A percentile compares a stretch with the other conserved stretches of the same genome.
These are phyloP conservation scores for Cymbidium sinense DNA, from an alignment of 106 monocot species.

Conservation along the genomic window DNA sequence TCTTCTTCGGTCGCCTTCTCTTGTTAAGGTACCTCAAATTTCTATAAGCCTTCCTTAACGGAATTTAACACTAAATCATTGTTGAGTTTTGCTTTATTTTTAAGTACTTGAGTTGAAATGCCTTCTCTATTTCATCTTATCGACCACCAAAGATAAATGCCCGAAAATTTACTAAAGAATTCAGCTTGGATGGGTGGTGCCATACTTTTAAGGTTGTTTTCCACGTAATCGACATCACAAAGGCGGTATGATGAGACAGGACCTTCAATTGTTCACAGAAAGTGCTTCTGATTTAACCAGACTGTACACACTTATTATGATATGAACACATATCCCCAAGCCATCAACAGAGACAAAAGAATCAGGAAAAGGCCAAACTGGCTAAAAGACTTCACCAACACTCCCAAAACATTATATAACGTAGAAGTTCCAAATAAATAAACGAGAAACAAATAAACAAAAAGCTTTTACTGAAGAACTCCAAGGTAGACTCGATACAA, in stretches of 20 bases:
- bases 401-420: too few species aligned
- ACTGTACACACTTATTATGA: too few species aligned
- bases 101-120: background rate
- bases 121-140: background rate
- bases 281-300: slow-evolving; percentile 44
- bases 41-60: background rate
- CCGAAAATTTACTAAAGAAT: slow-evolving; percentile 74
- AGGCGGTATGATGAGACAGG: slow-evolving; percentile 92
- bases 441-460: too few species aligned
- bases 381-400: too few species aligned
- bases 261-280: slow-evolving; percentile 82
- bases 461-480: too few species aligned
- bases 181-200: slow-evolving; percentile 99
- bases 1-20: slow-evolving; percentile 75
- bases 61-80: background rate
- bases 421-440: too few species aligned
- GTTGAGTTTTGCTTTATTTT: background rate
- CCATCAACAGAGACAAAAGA: too few species aligned
- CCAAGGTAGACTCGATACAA: too few species aligned
- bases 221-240: slow-evolving; percentile 98
- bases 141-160: slow-evolving; percentile 98
- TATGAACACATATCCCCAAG: too few species aligned
- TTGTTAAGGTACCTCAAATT: slow-evolving; percentile 62
- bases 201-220: slow-evolving; percentile 89
- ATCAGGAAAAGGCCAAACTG: too few species aligned